A percentile compares a stretch with the other conserved stretches of the same genome.
These are phyloP conservation scores for Cladosporium oxysporum DNA, from an alignment of 2,329 filamentous ascomycete species.

Conservation along the genomic window DNA sequence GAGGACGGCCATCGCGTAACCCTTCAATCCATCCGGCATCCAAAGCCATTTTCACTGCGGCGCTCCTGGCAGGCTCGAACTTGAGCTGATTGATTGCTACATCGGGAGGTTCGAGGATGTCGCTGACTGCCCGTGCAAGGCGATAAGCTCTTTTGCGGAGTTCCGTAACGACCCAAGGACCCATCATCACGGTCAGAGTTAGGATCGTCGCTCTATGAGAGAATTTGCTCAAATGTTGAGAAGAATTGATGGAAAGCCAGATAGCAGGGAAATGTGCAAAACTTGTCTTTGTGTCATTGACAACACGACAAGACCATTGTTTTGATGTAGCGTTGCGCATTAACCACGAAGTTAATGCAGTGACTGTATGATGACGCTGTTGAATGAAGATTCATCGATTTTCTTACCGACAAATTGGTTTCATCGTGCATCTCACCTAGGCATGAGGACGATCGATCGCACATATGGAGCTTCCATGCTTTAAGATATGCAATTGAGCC, in stretches of 20 bases:
- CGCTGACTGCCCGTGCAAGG: not conserved
- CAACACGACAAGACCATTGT: too few species aligned
- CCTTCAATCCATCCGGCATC: not conserved
- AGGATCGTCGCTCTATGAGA: not conserved
- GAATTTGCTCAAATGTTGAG: not conserved
- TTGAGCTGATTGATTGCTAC: not conserved
- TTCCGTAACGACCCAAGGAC: not conserved
- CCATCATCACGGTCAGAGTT: not conserved
- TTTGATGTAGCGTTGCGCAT: too few species aligned
- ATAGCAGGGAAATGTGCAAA: too few species aligned
- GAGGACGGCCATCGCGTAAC: not conserved
- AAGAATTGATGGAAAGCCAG: not conserved
- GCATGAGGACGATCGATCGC: too few species aligned
- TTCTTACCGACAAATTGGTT: not conserved
- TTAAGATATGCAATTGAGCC: not conserved
- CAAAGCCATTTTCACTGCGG: not conserved
- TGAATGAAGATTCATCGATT: not conserved
- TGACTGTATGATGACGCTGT: not conserved
- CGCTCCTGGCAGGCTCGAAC: not conserved
- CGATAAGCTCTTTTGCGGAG: not conserved
- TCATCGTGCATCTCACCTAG: not conserved
- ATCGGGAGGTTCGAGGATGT: not conserved
- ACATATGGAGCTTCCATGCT: not conserved
- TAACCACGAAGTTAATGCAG: not conserved
- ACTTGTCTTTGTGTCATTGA: too few species aligned